phyloP scores from a whole-genome alignment of 2,329 filamentous ascomycete species.

The Cephalotrichum gorgonifer region DNA sequence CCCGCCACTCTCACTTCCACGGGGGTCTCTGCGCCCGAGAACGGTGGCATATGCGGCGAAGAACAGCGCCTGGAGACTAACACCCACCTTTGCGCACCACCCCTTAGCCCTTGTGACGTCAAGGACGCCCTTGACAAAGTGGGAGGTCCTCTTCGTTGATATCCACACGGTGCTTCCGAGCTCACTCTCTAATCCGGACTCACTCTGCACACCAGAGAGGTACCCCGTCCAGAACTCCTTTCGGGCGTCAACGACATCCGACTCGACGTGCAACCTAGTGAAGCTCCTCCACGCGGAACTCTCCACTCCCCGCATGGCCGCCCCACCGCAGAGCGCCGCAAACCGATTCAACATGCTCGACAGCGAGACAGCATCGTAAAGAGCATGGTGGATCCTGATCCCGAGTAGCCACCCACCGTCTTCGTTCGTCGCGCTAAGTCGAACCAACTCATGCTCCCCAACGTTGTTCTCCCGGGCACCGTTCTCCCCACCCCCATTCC shows the following conservation, averaged over 20 bases:
- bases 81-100: slow-evolving; percentile 25
- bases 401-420: slow-evolving; percentile 23
- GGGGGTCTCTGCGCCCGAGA: not conserved
- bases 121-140: slow-evolving; percentile 27
- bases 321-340: slow-evolving; percentile 10
- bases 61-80: slow-evolving; percentile 65
- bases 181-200: slow-evolving; percentile 3
- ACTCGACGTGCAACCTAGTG: slow-evolving; percentile 7
- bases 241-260: slow-evolving; percentile 9
- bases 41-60: slow-evolving; percentile 57
- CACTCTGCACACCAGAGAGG: slow-evolving; percentile 14
- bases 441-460: slow-evolving; percentile 2
- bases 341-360: slow-evolving; percentile 45
- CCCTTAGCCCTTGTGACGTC: slow-evolving; percentile 27
- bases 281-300: slow-evolving; percentile 17
- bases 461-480: not conserved
- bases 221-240: slow-evolving; percentile 32
- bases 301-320: slow-evolving; percentile 6
- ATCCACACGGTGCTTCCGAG: not conserved
- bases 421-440: slow-evolving; percentile 5
- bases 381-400: slow-evolving; percentile 67
- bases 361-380: slow-evolving; percentile 81
- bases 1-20: too few species aligned
- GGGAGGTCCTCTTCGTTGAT: not conserved
- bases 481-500: not conserved